Percentiles rank a stretch among this genome's conserved stretches.
These are phyloP conservation scores for Marchantia polymorpha DNA, from an alignment of 225 moss, liverwort and hornwort genomes.

Conservation along the genomic window DNA sequence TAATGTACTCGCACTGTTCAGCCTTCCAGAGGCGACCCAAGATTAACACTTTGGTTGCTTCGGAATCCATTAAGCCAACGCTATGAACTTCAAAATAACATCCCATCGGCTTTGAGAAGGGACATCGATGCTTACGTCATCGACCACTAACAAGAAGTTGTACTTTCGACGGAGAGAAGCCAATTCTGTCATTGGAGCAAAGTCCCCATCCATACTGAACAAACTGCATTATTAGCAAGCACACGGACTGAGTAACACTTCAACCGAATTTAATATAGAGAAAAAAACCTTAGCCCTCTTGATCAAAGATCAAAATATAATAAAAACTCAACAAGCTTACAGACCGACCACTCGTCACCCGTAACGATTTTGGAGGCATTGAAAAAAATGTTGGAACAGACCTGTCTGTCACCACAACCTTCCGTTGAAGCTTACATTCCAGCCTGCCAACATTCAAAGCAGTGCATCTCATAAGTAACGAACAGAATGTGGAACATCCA, in stretches of 20 bases:
- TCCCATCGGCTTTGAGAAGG: background rate
- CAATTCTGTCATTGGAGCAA: slow-evolving; percentile 70
- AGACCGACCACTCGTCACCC: background rate
- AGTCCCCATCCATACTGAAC: slow-evolving; percentile 99
- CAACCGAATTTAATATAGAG: no score
- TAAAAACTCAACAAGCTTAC: background rate
- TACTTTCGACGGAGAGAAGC: slow-evolving; percentile 64
- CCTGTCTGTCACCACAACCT: slow-evolving; percentile 95
- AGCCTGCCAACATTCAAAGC: slow-evolving; percentile 44
- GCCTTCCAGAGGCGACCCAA: background rate
- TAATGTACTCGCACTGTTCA: background rate
- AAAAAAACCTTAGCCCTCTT: background rate
- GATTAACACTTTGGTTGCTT: background rate
- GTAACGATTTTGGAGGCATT: no score
- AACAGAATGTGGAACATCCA: no score
- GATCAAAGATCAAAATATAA: background rate
- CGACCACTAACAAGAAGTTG: slow-evolving; percentile 71
- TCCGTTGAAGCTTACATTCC: slow-evolving; percentile 67
- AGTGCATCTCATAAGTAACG: background rate
- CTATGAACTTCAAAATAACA: background rate
- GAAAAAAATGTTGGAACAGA: slow-evolving; percentile 10
- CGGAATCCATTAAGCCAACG: background rate
- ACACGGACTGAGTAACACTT: no score
- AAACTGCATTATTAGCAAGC: slow-evolving; percentile 54
- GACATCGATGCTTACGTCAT: slow-evolving; percentile 58